These are phyloP conservation scores for Ascoidea asiatica DNA, from an alignment of 805 yeast genomes.

Conservation along the genomic window DNA sequence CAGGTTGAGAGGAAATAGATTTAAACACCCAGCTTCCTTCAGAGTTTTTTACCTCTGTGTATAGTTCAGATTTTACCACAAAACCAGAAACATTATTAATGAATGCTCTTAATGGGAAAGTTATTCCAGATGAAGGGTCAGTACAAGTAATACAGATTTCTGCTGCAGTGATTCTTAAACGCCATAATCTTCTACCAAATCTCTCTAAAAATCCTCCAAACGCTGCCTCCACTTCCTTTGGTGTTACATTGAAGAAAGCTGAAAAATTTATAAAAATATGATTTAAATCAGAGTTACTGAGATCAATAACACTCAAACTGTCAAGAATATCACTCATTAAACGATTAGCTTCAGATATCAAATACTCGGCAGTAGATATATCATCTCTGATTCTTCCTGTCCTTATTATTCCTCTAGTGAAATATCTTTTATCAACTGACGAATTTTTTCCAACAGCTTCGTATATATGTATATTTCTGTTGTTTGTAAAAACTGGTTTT, in stretches of 20 bases:
- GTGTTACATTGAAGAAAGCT: slow-evolving; percentile 86
- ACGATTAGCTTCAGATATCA: slow-evolving; percentile 92
- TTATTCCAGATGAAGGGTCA: slow-evolving; percentile 74
- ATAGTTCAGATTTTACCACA: slow-evolving; percentile 89
- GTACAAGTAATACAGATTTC: slow-evolving; percentile 94
- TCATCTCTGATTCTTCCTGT: slow-evolving; percentile 93
- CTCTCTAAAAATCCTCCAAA: slow-evolving; percentile 96
- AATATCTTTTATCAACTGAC: slow-evolving; percentile 85
- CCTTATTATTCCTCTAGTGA: slow-evolving; percentile 93
- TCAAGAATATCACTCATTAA: slow-evolving; percentile 93
- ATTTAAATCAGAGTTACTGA: slow-evolving; percentile 89
- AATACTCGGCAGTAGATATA: slow-evolving; percentile 81
- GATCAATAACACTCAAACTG: slow-evolving; percentile 86
- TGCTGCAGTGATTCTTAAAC: slow-evolving; percentile 93
- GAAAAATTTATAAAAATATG: slow-evolving; percentile 96
- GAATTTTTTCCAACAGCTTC: slow-evolving; percentile 94
- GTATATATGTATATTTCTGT: slow-evolving; percentile 94
- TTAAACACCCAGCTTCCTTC: slow-evolving; percentile 96
- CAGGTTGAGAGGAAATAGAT: slow-evolving; percentile 77
- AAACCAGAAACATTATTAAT: slow-evolving; percentile 95
- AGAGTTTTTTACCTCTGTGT: slow-evolving; percentile 84
- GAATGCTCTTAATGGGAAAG: slow-evolving; percentile 93
- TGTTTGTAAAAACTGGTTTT: slow-evolving; percentile 89
- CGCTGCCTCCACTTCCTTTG: slow-evolving; percentile 94
- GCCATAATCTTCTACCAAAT: slow-evolving; percentile 93